These are phyloP conservation scores for Saccharomyces hybrid DNA, from an alignment of 1,139 yeast species.

Conservation along the genomic window DNA sequence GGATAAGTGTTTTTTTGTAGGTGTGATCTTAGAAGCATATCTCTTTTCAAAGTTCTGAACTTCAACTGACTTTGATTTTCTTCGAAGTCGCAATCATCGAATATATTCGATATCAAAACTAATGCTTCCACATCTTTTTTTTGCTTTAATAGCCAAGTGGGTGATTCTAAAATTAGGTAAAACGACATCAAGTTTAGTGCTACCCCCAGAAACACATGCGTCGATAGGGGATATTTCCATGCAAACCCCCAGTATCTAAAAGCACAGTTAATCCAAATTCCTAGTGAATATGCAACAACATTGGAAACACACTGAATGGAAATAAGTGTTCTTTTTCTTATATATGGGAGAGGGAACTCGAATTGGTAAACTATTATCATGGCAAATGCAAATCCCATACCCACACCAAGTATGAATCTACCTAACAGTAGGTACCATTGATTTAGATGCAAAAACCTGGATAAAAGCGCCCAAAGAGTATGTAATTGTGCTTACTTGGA, in stretches of 20 bases:
- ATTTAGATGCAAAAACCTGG: neutral
- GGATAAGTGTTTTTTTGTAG: neutral
- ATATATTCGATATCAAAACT: neutral
- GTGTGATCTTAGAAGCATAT: neutral
- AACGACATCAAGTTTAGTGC: neutral
- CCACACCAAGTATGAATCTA: neutral
- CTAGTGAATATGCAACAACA: neutral
- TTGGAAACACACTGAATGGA: neutral
- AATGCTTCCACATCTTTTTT: neutral
- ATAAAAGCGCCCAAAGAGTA: neutral
- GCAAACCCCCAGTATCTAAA: neutral
- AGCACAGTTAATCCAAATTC: neutral
- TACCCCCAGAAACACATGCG: neutral
- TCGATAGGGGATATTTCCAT: neutral
- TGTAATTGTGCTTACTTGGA: neutral
- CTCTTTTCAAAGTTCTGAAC: neutral
- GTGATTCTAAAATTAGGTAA: neutral
- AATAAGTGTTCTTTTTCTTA: neutral
- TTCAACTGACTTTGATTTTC: neutral
- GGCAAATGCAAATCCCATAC: neutral
- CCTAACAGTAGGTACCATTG: neutral
- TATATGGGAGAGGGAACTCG: neutral
- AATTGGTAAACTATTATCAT: neutral
- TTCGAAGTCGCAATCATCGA: neutral
- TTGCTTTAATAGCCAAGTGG: neutral